These are phyloP conservation scores for Verticillium zaregamsianum DNA, from an alignment of 2,329 filamentous ascomycete genomes.

Conservation along the genomic window DNA sequence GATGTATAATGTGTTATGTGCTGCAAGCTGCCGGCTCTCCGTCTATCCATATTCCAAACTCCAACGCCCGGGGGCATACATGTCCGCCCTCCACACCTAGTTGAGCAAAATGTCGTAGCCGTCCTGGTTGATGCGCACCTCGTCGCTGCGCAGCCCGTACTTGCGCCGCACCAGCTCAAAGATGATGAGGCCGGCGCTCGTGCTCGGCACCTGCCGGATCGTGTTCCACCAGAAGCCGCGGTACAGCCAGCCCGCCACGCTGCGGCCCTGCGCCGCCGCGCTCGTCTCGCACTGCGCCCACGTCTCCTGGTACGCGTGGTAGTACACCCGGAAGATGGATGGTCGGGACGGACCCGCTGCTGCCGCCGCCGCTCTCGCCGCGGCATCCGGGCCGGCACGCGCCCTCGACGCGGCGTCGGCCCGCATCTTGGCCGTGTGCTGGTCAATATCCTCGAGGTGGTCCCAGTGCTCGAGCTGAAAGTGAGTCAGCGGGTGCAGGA, in stretches of 20 bases:
- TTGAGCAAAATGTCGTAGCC: constrained; percentile 67
- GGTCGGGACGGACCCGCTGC: constrained; percentile 22
- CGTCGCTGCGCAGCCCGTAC: constrained; percentile 60
- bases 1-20: too few species aligned
- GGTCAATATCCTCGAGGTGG: constrained; percentile 67
- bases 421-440: constrained; percentile 45
- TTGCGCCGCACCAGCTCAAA: constrained; percentile 73
- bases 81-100: constrained; percentile 16
- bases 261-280: constrained; percentile 51
- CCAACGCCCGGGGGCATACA: neutral
- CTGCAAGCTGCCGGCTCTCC: too few species aligned
- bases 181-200: constrained; percentile 71
- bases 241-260: constrained; percentile 62
- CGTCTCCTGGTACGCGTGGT: constrained; percentile 67
- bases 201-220: constrained; percentile 70
- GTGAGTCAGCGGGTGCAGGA: constrained; percentile 68
- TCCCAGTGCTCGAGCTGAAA: constrained; percentile 72
- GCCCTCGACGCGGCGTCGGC: constrained; percentile 21
- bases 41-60: neutral
- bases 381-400: constrained; percentile 9
- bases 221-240: constrained; percentile 69
- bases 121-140: constrained; percentile 61
- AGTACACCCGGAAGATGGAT: constrained; percentile 61
- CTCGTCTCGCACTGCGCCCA: constrained; percentile 55
- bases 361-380: constrained; percentile 20